Evolutionary conservation across 2,329 filamentous ascomycete genomes (phyloP), one percentile per base, ranked within the genome.

Genomic region (Fusarium aywerte): DNA sequence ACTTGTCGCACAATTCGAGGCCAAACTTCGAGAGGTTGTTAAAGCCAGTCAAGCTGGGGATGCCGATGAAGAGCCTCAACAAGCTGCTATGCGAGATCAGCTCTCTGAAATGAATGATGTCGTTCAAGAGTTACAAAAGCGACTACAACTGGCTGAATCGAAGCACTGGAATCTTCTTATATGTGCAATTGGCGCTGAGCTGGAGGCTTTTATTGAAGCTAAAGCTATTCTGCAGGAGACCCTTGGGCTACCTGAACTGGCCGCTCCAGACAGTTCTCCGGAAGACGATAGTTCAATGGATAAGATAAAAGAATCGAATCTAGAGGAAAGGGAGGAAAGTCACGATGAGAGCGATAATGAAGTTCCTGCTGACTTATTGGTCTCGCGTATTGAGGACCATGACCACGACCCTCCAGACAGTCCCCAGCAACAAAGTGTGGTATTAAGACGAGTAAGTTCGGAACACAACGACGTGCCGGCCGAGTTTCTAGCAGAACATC

Each of bases 111-210:
- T 93, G 83, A 80, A 84, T 27, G 74, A 73, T 4, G 84, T 89
- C 6, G 83, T 90, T 13, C 69, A 72, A 1, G 82, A 84, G 4
- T 77, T 95, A 5, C 83, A 88, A 52, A 77, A 81, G 16, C 82
- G 84, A 20, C 72, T 89, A 25, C 78, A 81, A 2, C 73, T 83
- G 4, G 89, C 89, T 0, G 86, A 91, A 62, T 79, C 82, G 2
- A 85, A 85, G 57, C 83, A 84, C 16, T 95, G 92, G 91, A 93
- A 90, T 57, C 79, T 94, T 16, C 81, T 95, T 18, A 88, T 93
- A 6, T 91, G 87, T 50, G 91, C 90, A 12, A 88, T 95, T 32
- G 90, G 91, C 1, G 91, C 92, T 0, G 92, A 92, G 75, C 74
- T 91, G 2, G 88, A 90, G 59, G 89, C 89, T 4, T 89, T 92